Base-by-base conservation (phyloP, 108 stramenopile genomes). In the Epipyxis sp. region DNA sequence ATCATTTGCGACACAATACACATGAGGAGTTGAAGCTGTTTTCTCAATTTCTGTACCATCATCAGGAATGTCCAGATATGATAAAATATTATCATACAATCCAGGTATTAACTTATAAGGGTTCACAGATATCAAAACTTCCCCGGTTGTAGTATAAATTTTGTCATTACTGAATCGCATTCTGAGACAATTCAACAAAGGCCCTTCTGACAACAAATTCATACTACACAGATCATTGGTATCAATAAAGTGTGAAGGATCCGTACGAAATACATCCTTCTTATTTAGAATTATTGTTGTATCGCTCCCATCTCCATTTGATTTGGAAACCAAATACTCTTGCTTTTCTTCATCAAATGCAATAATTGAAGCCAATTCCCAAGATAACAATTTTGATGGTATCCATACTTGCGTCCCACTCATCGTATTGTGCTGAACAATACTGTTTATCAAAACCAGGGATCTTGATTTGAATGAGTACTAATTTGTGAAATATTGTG, bases 111-210 rank as follows among this genome's bases (percentile, higher is more conserved):
- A 80, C 59, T 81, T 82, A 88, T 90, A 90, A 29, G 99, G 99
- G 81, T 99, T 99, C 39, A 99, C 94, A 50, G 96, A 95, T 85
- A 99, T 99, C 69, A 99, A 84, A 35, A 99, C 95, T 37, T 97
- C 93, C 20, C 97, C 97, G 25, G 95, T 97, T 92, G 93, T 97
- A 2, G 99, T 99, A 85, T 99, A 99, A 80, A 99, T 99, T 59
- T 78, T 50, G 46, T 88, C 86, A n/a, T 81, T 80, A 1, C 2
- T 32, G 59, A 88, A 89, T 1, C 88, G 81, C 10, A 85, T 54
- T 35, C 82, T 79, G 34, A 90, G 83, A 35, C 86, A 78, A 54
- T 77, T 76, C 20, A 90, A 81, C 57, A 90, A 81, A 13, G 89
- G 88, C 0, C 85, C 89, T 69, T 89, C 88, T 80, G 89, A 88